Conservation (phyloP, 352 stramenopile species). For the Globisporangium solare region DNA sequence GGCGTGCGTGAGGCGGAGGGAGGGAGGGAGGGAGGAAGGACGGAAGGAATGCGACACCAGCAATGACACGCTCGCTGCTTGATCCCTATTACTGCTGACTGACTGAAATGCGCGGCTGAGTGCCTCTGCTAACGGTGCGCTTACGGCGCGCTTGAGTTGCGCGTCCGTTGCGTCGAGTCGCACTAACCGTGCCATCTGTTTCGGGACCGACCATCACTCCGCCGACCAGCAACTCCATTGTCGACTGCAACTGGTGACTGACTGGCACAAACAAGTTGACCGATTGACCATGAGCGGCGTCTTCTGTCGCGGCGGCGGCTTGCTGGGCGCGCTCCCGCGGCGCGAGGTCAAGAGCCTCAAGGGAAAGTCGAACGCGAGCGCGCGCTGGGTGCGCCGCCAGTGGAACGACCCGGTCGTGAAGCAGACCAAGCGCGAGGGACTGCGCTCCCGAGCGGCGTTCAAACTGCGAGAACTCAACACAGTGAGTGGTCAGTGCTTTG, state of each 20-base stretch:
- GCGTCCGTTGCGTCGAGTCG: background rate
- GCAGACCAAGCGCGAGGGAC: conserved; percentile 76
- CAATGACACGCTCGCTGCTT: background rate
- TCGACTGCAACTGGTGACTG: conserved; percentile 1
- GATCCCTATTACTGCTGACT: too few species aligned
- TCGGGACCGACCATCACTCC: background rate
- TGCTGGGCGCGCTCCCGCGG: conserved; percentile 13
- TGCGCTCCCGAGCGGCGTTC: conserved; percentile 75
- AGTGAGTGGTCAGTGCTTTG: conserved; percentile 15
- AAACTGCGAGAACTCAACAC: conserved; percentile 84
- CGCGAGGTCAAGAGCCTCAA: conserved; percentile 74
- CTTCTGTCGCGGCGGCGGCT: conserved; percentile 11
- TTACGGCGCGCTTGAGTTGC: conserved; percentile 2
- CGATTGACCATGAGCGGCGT: conserved; percentile 19
- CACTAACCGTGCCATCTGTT: background rate
- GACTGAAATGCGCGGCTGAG: background rate
- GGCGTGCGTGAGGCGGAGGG: too few species aligned
- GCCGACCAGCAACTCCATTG: background rate
- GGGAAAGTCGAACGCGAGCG: conserved; percentile 78
- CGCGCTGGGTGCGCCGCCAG: conserved; percentile 81
- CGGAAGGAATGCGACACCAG: too few species aligned
- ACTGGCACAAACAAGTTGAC: background rate
- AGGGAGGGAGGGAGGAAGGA: too few species aligned
- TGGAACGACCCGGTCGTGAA: conserved; percentile 84
- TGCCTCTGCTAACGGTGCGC: background rate